Evolutionary conservation across 176 grass and related monocot species (phyloP), one percentile per base, ranked within the genome.

Genomic region (Hordeum marinum): DNA sequence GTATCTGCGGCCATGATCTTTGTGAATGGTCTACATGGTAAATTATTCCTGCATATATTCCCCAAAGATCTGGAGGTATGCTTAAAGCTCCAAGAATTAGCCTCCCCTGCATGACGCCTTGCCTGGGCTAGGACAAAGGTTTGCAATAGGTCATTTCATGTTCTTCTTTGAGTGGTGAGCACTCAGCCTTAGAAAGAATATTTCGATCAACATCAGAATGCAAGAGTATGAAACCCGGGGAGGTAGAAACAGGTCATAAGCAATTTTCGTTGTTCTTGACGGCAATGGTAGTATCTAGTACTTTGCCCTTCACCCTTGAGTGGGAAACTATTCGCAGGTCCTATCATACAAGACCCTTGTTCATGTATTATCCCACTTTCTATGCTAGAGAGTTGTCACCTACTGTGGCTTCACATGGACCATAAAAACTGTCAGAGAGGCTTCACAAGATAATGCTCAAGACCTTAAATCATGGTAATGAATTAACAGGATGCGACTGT

Each of bases 51-150:
- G 87, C 90, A 92, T 89, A 92, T 89, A 92, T 92, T 89, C 87
- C 75, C 86, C 83, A 86, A 80, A 86, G 87, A 89, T 83, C 80
- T 84, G 68, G 87, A 86, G 75, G 76, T 43, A 84, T 80, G 89
- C 59, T 92, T 87, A 87, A 79, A 91, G 87, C 54, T 79, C 75
- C 65, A 76, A 63, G 81, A 88, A 68, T 82, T 96, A 80, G 82
- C 94, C 94, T 96, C 86, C 94, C 91, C 91, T 90, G 89, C 89
- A 93, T 96, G 84, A 75, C 65, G 52, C 94, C 94, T 90, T 76
- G 67, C 86, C 89, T 77, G 50, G 61, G 23, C 57, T 68, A 39
- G 59, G 84, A 87, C 91, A 76, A 87, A 87, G 85, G 81, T 82
- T 92, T 82, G 82, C 11, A 27, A 81, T 34, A 71, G 64, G 88